Base-by-base conservation (phyloP, 2,329 filamentous ascomycete genomes). In the Colletotrichum liriopes region DNA sequence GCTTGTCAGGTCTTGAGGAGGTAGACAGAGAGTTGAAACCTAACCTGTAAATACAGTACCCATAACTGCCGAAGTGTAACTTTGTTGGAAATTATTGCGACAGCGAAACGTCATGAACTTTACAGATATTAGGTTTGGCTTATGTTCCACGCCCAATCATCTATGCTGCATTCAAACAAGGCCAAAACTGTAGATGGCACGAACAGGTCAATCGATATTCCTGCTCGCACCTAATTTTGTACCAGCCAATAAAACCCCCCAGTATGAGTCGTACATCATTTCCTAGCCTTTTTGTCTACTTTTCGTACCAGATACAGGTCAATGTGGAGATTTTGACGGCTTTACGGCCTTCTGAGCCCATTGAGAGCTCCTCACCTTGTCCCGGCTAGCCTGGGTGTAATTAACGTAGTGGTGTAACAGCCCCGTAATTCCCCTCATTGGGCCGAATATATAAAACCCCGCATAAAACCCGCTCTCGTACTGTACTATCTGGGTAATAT, bases 1-100 rank as follows among this genome's bases (percentile, higher is more conserved):
- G 75, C 2, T 56, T 72, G n/a, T 56, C 73, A 35, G 77, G 73
- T n/a, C 66, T 77, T 23, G 75, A 77, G 11, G 64, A 75, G 12
- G 43, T 77, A 23, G 74, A 77, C 1, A 58, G 26, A 26, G 64
- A 75, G 37, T 65, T 72, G 9, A 52, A 12, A 14, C 5, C 60
- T 37, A 69, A 64, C 14, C 5, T 72, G 26, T 72, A 35, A 65
- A 35, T 11, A 35, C 16, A 1, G 6, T 12, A 26, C 32, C 20
- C 29, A 6, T 12, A 11, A 11, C 29, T 6, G 8, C 18, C 29
- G 16, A 29, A 18, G 32, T 32, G 7, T 9, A 32, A 54, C 16
- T 11, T 5, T 18, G 16, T 18, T 29, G 14, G 14, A 7, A 16
- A 47, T 7, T n/a, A 2, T 26, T 1, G 29, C 18, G 9, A 32